Evolutionary conservation across 306 rosid species (phyloP).

Genomic region (Quercus rubra): DNA sequence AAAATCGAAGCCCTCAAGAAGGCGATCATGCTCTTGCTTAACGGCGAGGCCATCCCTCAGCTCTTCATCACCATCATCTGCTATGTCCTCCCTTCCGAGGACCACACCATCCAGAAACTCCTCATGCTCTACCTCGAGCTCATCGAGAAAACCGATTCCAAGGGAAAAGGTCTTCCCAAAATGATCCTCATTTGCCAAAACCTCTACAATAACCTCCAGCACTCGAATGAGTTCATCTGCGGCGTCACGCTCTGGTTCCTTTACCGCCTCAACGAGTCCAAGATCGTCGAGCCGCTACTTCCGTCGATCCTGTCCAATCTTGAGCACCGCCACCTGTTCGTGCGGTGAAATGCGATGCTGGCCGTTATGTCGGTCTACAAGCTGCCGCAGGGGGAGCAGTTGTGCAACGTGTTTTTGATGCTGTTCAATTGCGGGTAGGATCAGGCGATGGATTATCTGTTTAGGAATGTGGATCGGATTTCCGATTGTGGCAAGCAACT

Average conservation of each 20-base stretch:
- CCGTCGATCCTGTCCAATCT: constrained; percentile 82
- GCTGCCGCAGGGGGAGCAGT: constrained; percentile 80
- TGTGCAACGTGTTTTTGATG: constrained; percentile 89
- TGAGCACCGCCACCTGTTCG: constrained; percentile 90
- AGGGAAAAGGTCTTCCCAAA: constrained; percentile 82
- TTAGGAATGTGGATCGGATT: constrained; percentile 61
- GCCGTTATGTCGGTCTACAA: constrained; percentile 84
- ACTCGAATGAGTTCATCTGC: constrained; percentile 89
- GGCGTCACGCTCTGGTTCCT: constrained; percentile 89
- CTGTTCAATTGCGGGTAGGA: constrained; percentile 84
- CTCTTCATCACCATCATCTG: constrained; percentile 91
- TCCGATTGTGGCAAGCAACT: constrained; percentile 86
- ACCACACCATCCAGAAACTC: constrained; percentile 92
- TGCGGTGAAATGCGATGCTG: constrained; percentile 74
- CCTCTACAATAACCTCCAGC: constrained; percentile 87
- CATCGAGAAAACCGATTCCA: constrained; percentile 84
- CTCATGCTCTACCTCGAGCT: constrained; percentile 92
- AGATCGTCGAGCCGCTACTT: constrained; percentile 83
- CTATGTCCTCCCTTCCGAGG: constrained; percentile 90
- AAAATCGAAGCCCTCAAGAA: constrained; percentile 87
- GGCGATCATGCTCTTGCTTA: constrained; percentile 85
- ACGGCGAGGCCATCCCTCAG: constrained; percentile 88
- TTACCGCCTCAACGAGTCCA: constrained; percentile 79
- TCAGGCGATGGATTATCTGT: constrained; percentile 67
- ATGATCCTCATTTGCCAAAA: constrained; percentile 98